Evolutionary conservation across 805 yeast species (phyloP).

Genomic region (Myxozyma mucilagina): DNA sequence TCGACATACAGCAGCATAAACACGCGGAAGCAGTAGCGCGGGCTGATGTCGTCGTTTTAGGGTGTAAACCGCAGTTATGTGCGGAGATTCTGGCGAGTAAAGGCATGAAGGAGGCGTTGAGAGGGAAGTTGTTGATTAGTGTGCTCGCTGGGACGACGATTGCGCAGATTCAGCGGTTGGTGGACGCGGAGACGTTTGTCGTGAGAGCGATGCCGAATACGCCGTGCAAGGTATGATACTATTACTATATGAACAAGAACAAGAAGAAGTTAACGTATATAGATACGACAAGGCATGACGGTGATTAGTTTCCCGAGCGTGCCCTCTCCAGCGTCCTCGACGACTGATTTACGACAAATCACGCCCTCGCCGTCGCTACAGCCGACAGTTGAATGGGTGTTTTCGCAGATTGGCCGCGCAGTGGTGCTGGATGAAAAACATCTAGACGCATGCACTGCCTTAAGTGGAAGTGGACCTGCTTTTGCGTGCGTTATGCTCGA

Average conservation of each 20-base stretch:
- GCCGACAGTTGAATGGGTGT: slow-evolving; percentile 45
- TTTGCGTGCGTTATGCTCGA: slow-evolving; percentile 87
- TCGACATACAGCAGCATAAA: slow-evolving; percentile 50
- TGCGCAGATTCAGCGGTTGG: slow-evolving; percentile 56
- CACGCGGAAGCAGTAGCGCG: slow-evolving; percentile 61
- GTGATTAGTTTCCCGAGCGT: slow-evolving; percentile 71
- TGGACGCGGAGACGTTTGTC: slow-evolving; percentile 47
- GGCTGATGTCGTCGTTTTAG: slow-evolving; percentile 74
- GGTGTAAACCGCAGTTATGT: slow-evolving; percentile 84
- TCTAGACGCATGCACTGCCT: slow-evolving; percentile 94
- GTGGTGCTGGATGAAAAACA: slow-evolving; percentile 64
- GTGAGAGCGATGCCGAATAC: slow-evolving; percentile 98
- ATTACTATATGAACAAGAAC: background rate
- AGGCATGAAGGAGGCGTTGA: slow-evolving; percentile 40
- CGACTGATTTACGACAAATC: slow-evolving; percentile 24
- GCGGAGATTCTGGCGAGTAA: slow-evolving; percentile 47
- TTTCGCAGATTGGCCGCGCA: slow-evolving; percentile 46
- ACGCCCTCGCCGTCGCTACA: slow-evolving; percentile 37
- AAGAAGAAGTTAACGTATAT: slow-evolving; percentile 35
- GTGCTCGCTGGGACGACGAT: slow-evolving; percentile 92
- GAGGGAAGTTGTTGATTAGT: slow-evolving; percentile 67
- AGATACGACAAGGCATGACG: slow-evolving; percentile 91
- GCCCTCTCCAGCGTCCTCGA: slow-evolving; percentile 25
- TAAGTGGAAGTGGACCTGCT: slow-evolving; percentile 97
- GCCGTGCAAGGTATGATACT: slow-evolving; percentile 47